These are phyloP conservation scores for Lentinula boryana DNA, from an alignment of 768 basidiomycete genomes.

Conservation along the genomic window DNA sequence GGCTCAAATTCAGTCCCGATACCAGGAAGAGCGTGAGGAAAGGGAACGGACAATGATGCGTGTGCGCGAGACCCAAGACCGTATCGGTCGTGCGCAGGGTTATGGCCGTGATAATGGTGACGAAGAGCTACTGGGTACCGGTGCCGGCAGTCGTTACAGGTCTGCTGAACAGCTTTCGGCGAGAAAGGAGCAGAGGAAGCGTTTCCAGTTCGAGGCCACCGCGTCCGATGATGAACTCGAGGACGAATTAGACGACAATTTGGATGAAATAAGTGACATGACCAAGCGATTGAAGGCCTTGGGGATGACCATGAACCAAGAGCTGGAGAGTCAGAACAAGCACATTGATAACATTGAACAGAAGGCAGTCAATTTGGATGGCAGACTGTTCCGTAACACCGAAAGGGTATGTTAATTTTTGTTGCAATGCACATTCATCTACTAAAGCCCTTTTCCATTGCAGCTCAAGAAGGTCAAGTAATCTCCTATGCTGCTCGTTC, in stretches of 20 bases:
- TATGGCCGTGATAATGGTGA: slow-evolving; percentile 46
- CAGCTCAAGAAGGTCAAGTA: slow-evolving; percentile 2
- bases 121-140: slow-evolving; percentile 32
- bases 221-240: slow-evolving; percentile 72
- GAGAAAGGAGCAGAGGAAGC: slow-evolving; percentile 37
- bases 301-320: slow-evolving; percentile 56
- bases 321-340: slow-evolving; percentile 62
- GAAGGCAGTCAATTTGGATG: slow-evolving; percentile 55
- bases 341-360: slow-evolving; percentile 50
- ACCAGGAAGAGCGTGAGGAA: slow-evolving; percentile 79
- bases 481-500: background rate
- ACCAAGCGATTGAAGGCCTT: slow-evolving; percentile 54
- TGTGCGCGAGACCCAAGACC: slow-evolving; percentile 80
- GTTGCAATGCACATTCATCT: background rate
- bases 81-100: slow-evolving; percentile 68
- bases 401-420: slow-evolving; percentile 34
- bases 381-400: slow-evolving; percentile 55
- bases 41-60: slow-evolving; percentile 84
- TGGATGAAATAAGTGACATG: slow-evolving; percentile 58
- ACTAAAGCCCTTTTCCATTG: background rate
- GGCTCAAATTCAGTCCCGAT: slow-evolving; percentile 75
- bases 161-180: slow-evolving; percentile 22
- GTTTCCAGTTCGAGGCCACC: slow-evolving; percentile 71
- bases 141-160: slow-evolving; percentile 23
- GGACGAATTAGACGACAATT: slow-evolving; percentile 69